Evolutionary conservation across 768 basidiomycete genomes (phyloP).

Genomic region (Grammothele lineata): DNA sequence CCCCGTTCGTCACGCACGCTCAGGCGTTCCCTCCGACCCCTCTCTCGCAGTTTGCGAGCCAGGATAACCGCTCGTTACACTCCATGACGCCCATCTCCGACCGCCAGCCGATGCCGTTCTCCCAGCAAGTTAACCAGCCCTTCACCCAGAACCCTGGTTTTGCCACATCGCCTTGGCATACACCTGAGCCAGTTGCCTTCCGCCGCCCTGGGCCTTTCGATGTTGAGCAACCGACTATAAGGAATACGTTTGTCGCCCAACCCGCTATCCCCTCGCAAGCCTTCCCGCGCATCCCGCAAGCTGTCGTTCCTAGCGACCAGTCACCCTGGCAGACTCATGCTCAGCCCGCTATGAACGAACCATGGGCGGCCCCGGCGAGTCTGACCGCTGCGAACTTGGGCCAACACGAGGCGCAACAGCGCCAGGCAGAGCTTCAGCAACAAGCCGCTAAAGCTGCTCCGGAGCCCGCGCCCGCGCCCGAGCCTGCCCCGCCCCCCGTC

Average conservation of each 20-base stretch:
- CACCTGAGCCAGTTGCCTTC: constrained; percentile 11
- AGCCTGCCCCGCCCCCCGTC: not conserved
- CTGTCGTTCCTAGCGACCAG: constrained; percentile 31
- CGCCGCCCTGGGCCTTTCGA: constrained; percentile 42
- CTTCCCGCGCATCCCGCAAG: constrained; percentile 7
- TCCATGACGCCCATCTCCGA: constrained; percentile 20
- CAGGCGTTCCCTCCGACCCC: constrained; percentile 19
- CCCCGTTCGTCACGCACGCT: constrained; percentile 14
- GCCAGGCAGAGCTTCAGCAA: constrained; percentile 28
- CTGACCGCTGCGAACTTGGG: constrained; percentile 56
- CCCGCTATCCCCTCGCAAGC: constrained; percentile 19
- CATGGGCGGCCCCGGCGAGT: constrained; percentile 47
- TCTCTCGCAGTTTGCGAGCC: constrained; percentile 13
- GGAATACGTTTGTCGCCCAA: constrained; percentile 30
- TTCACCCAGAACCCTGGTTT: constrained; percentile 13
- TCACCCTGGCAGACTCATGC: constrained; percentile 54
- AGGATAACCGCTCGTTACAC: constrained; percentile 20
- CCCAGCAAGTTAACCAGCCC: constrained; percentile 16
- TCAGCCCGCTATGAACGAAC: constrained; percentile 41
- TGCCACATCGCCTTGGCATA: constrained; percentile 18
- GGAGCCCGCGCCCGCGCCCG: constrained; percentile 10
- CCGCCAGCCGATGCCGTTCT: constrained; percentile 16
- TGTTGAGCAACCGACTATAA: constrained; percentile 35
- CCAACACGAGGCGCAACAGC: constrained; percentile 53
- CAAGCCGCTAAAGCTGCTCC: not conserved